Base-by-base conservation (phyloP, 2,329 filamentous ascomycete genomes). In the Xylaria arbuscula region DNA sequence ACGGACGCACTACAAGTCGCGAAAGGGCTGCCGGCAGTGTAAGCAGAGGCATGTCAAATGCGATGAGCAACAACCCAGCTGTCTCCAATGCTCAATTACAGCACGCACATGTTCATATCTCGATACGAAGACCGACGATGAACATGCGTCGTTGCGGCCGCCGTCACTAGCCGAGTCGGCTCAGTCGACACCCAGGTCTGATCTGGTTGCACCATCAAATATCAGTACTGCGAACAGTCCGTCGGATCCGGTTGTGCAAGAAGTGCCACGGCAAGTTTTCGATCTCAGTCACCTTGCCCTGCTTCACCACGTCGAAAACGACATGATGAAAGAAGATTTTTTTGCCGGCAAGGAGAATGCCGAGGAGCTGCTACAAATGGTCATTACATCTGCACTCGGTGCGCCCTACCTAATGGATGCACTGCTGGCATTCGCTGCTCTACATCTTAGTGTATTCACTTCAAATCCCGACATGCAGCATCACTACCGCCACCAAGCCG, bases 21-120 rank as follows among this genome's bases (percentile, higher is more conserved):
- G 54, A 8, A 57, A 51, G 34, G 62, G 62, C 34, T 64, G 62
- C 36, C 53, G 32, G 22, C 53, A 64, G 42, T 64, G 62, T 19
- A 64, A 64, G 47, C 42, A 58, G 36, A 47, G 61, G 42, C 51
- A 63, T 48, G 24, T 63, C 2, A 63, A 57, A 63, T 63, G 60
- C 60, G 60, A 63, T 17, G 60, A 63, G 53, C 50, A 45, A 50
- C 50, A n/a, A 13, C 60, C 60, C 50, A 32, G 9, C 13, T 38
- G 36, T 38, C 28, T 28, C 28, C 28, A 28, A 28, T 28, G 28
- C 28, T 28, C 28, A 28, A 58, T 64, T 19, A 64, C 42, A 9
- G 48, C 3, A 17, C 62, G 53, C 10, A 19, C 62, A 45, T 64
- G 62, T 58, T 28, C 19, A 4, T 58, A 38, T 32, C 19, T 58